These are phyloP conservation scores for Mayamaea pseudoterrestris DNA, from an alignment of 108 stramenopile species.

Conservation along the genomic window DNA sequence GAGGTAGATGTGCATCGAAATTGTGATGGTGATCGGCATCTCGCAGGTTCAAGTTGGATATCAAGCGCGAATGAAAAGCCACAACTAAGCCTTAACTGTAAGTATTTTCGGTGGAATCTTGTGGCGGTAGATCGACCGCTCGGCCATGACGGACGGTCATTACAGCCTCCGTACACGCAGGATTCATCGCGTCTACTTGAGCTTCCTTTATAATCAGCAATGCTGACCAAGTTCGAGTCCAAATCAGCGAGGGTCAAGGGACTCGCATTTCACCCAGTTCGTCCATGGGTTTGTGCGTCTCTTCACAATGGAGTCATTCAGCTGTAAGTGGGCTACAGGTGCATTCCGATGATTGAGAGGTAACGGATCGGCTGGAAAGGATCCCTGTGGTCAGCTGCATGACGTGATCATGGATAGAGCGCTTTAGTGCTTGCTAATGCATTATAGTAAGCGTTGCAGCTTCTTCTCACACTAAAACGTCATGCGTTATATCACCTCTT, in stretches of 20 bases:
- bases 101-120: too few species aligned
- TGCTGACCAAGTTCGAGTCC: slow-evolving; percentile 94
- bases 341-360: too few species aligned
- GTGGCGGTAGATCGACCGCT: too few species aligned
- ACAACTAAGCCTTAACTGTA: too few species aligned
- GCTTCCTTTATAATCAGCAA: slow-evolving; percentile 11
- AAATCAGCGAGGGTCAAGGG: slow-evolving; percentile 99
- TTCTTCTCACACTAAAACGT: not conserved
- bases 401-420: not conserved
- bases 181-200: not conserved
- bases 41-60: too few species aligned
- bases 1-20: too few species aligned
- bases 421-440: not conserved
- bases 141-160: too few species aligned
- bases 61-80: too few species aligned
- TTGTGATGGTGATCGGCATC: too few species aligned
- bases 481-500: too few species aligned
- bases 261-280: slow-evolving; percentile 95
- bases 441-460: not conserved
- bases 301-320: slow-evolving; percentile 98
- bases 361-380: not conserved
- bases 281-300: slow-evolving; percentile 97
- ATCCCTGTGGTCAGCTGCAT: not conserved
- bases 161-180: not conserved
- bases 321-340: slow-evolving; percentile 74